Evolutionary conservation across 352 stramenopile genomes (phyloP).

Genomic region (Phytopythium sindhum): DNA sequence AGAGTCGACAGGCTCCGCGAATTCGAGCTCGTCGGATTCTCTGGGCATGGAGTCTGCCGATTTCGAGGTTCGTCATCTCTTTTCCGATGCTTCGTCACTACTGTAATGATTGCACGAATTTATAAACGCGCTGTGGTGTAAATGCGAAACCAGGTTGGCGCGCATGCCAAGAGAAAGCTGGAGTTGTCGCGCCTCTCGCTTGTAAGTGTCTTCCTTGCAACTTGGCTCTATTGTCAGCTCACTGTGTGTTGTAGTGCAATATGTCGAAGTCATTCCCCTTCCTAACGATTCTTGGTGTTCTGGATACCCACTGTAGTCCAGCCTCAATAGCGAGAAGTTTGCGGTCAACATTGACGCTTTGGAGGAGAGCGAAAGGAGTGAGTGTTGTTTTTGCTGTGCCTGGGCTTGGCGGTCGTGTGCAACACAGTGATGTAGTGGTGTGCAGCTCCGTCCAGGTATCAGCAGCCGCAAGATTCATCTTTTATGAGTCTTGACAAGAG

Average conservation of each 20-base stretch:
- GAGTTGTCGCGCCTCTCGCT: slow-evolving; percentile 47
- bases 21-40: slow-evolving; percentile 60
- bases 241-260: not conserved
- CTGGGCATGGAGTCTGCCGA: slow-evolving; percentile 72
- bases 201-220: slow-evolving; percentile 19
- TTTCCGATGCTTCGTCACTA: not conserved
- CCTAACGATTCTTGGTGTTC: not conserved
- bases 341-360: slow-evolving; percentile 59
- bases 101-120: not conserved
- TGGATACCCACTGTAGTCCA: slow-evolving; percentile 30
- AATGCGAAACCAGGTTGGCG: slow-evolving; percentile 32
- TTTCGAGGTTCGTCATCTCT: slow-evolving; percentile 49
- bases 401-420: not conserved
- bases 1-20: slow-evolving; percentile 13
- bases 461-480: slow-evolving; percentile 21
- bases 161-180: slow-evolving; percentile 37
- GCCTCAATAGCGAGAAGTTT: slow-evolving; percentile 75
- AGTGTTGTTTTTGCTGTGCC: not conserved
- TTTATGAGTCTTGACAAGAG: slow-evolving; percentile 9
- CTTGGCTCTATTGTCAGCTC: not conserved
- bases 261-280: not conserved
- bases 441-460: slow-evolving; percentile 37
- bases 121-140: not conserved
- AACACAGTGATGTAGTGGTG: not conserved
- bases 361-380: slow-evolving; percentile 41